These are phyloP conservation scores for Fusarium foetens DNA, from an alignment of 2,329 filamentous ascomycete genomes.

Conservation along the genomic window DNA sequence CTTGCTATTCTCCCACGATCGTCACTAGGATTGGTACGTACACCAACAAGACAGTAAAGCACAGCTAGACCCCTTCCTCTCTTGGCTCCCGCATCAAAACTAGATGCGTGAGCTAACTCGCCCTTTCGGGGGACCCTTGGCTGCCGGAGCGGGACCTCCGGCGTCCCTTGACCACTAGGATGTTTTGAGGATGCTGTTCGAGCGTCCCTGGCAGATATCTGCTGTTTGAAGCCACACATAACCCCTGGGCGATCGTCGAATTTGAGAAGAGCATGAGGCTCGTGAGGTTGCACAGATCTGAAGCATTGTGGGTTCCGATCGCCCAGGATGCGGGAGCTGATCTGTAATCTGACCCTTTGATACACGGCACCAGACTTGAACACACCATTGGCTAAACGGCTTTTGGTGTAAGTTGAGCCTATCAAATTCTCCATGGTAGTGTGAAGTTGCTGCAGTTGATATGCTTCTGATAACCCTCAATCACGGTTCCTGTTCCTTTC, in stretches of 20 bases:
- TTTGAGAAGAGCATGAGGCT: slow-evolving; percentile 11
- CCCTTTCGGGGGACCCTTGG: slow-evolving; percentile 1
- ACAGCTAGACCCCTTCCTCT: background rate
- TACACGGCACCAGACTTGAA: background rate
- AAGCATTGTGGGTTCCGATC: slow-evolving; percentile 17
- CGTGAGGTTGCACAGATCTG: slow-evolving; percentile 18
- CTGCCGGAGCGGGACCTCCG: slow-evolving; percentile 16
- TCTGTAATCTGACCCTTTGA: background rate
- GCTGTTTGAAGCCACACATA: slow-evolving; percentile 2
- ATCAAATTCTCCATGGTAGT: background rate
- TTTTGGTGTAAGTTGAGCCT: background rate
- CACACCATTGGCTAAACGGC: slow-evolving; percentile 2
- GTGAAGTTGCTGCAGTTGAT: background rate
- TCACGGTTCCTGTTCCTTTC: background rate
- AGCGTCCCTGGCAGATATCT: background rate
- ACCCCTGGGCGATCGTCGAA: background rate
- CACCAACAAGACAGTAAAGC: background rate
- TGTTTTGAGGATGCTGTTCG: background rate
- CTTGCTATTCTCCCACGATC: slow-evolving; percentile 17
- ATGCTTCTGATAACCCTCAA: no score
- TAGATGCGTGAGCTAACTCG: background rate
- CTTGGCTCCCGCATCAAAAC: slow-evolving; percentile 2
- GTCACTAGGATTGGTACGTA: background rate
- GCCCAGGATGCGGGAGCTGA: background rate
- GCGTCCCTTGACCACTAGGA: background rate